Base-by-base conservation (phyloP, 495 filamentous ascomycete species). In the Aeminium ludgeri region DNA sequence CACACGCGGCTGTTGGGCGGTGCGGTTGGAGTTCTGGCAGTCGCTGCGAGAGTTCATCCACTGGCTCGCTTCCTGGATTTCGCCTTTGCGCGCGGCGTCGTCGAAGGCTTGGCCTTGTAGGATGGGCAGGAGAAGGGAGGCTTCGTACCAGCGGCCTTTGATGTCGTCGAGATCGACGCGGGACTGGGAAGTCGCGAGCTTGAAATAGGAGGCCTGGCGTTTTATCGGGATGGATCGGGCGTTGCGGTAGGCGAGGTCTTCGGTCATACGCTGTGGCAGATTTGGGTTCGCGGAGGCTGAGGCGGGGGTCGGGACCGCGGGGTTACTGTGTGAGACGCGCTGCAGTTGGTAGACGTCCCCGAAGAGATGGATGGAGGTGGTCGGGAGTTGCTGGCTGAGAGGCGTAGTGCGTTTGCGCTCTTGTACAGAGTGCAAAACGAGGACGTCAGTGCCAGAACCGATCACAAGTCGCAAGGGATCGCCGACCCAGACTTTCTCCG, bases 81-180 rank as follows among this genome's bases (percentile, higher is more conserved):
- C 57, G 25, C 64, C 64, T 16, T 50, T 52, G 6, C 53, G 46
- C 5, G 65, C 41, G 20, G 59, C 53, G 5, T 56, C 38, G 1
- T 56, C 41, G 53, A 64, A 72, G 6, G 55, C 48, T 7, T 32
- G 40, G 13, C 56, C 60, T 18, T 63, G 59, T 17, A 33, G 40
- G 38, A 68, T 64, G 0, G 68, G 68, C 7, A 71, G 60, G 2
- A 76, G 51, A 2, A 67, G 47, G 36, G 60, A 63, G 3, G 64
- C 65, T 46, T 77, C 74, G 53, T 78, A 78, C 73, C 73, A 78
- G 11, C 73, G 61, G 5, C 73, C 73, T 48, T 73, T 74, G 48
- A 78, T 54, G 25, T 75, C 68, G n/a, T 55, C 50, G 2, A 76
- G 48, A 3, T 52, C 53, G 44, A 65, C 48, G 17, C 47, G 58